A percentile compares a stretch with the other conserved stretches of the same genome.
phyloP scores from a whole-genome alignment of 371 early-diverging fungal species.

The Lichtheimia ramosa region DNA sequence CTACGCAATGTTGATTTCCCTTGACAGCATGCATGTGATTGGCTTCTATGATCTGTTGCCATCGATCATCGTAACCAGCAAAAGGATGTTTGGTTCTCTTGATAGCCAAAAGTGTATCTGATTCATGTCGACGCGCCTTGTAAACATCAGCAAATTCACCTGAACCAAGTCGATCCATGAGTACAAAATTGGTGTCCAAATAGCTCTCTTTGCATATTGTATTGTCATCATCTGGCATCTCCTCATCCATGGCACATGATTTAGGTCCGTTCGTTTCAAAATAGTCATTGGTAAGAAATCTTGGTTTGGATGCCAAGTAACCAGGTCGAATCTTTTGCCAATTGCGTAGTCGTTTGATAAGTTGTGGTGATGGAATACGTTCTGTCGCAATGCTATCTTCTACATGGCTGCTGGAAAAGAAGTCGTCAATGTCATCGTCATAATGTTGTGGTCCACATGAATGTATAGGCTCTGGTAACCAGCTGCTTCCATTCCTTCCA shows the following conservation, averaged over 20 bases:
- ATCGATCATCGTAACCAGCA: conserved; percentile 71
- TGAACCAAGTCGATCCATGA: conserved; percentile 51
- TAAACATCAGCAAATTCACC: conserved; percentile 84
- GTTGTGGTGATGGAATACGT: neutral
- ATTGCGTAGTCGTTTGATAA: neutral
- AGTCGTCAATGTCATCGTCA: neutral
- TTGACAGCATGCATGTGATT: conserved; percentile 70
- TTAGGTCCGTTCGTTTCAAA: conserved; percentile 22
- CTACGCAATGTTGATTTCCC: conserved; percentile 60
- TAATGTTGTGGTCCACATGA: neutral
- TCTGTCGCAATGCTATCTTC: conserved; percentile 13
- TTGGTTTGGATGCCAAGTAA: conserved; percentile 24
- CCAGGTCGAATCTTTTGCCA: conserved; percentile 6
- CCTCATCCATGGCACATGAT: conserved; percentile 10
- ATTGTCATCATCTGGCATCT: conserved; percentile 2
- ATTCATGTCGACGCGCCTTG: conserved; percentile 61
- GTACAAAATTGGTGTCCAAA: conserved; percentile 31
- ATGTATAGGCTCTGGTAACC: neutral
- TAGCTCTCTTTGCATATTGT: conserved; percentile 15
- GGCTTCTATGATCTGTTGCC: conserved; percentile 78
- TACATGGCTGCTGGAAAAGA: conserved; percentile 2
- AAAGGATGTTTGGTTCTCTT: conserved; percentile 75
- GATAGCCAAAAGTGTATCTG: conserved; percentile 68
- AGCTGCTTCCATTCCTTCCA: neutral
- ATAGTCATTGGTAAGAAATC: conserved; percentile 35